Percentiles rank a stretch among this genome's conserved stretches.
Evolutionary conservation across 768 basidiomycete species (phyloP).

Genomic region (Boletellus ananiceps): DNA sequence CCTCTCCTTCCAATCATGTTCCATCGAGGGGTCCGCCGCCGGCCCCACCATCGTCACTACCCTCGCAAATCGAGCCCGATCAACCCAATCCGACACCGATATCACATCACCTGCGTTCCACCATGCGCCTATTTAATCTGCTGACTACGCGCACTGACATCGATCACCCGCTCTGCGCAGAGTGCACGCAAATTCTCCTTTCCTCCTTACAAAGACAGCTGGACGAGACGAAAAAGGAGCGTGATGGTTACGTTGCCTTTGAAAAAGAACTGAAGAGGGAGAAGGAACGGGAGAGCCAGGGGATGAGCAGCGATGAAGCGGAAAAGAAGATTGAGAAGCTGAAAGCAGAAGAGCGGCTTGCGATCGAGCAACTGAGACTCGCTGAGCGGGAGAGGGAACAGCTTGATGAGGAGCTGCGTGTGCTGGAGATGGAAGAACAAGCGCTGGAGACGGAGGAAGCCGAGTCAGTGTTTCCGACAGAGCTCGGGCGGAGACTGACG

Average conservation of each 20-base stretch:
- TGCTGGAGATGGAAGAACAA: constrained; percentile 73
- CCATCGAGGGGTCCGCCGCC: constrained; percentile 23
- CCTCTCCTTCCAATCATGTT: constrained; percentile 32
- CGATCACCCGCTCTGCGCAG: constrained; percentile 92
- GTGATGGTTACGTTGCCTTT: constrained; percentile 91
- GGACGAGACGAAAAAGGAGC: constrained; percentile 86
- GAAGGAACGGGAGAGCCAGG: constrained; percentile 65
- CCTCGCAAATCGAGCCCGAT: constrained; percentile 43
- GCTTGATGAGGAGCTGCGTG: constrained; percentile 66
- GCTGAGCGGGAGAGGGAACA: constrained; percentile 75
- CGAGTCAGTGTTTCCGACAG: constrained; percentile 48
- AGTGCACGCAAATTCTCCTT: constrained; percentile 85
- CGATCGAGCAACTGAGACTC: constrained; percentile 67
- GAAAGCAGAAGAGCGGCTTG: constrained; percentile 61
- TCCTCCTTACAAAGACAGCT: constrained; percentile 71
- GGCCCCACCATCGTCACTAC: constrained; percentile 23
- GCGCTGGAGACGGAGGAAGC: constrained; percentile 78
- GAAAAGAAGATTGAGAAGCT: constrained; percentile 70
- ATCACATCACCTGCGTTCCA: constrained; percentile 73
- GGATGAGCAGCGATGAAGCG: constrained; percentile 57
- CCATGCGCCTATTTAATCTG: constrained; percentile 68
- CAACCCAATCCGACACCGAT: constrained; percentile 66
- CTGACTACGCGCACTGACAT: constrained; percentile 74
- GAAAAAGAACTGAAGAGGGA: constrained; percentile 85
- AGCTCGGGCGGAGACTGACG: constrained; percentile 2